Conservation (phyloP, 352 stramenopile genomes). For the Sclerospora graminicola region DNA sequence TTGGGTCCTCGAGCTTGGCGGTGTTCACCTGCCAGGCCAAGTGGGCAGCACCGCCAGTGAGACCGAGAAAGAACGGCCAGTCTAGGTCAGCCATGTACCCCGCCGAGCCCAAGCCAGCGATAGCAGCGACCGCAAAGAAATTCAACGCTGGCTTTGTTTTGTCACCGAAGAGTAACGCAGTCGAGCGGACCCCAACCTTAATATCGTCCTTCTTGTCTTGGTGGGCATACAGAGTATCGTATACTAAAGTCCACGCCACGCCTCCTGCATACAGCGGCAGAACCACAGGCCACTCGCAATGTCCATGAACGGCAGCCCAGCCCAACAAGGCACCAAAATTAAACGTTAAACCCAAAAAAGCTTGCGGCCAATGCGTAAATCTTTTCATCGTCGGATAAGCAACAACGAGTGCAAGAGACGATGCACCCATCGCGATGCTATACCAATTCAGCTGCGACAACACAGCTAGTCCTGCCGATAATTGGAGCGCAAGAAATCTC, state of each 20-base stretch:
- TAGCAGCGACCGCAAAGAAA: conserved; percentile 58
- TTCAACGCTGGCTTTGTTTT: conserved; percentile 91
- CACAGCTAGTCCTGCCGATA: conserved; percentile 88
- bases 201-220: conserved; percentile 97
- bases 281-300: conserved; percentile 79
- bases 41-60: conserved; percentile 83
- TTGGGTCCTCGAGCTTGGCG: conserved; percentile 90
- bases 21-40: conserved; percentile 96
- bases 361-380: conserved; percentile 95
- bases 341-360: conserved; percentile 96
- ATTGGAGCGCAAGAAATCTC: conserved; percentile 89
- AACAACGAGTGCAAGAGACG: conserved; percentile 90
- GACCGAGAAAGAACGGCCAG: conserved; percentile 85
- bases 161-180: conserved; percentile 92
- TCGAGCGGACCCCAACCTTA: conserved; percentile 93
- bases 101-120: conserved; percentile 53
- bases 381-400: conserved; percentile 98
- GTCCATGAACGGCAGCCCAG: conserved; percentile 82
- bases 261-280: conserved; percentile 91
- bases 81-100: conserved; percentile 76
- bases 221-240: conserved; percentile 99
- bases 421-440: conserved; percentile 88
- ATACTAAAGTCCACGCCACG: conserved; percentile 98
- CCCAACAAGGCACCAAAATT: conserved; percentile 97
- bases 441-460: conserved; percentile 93